Conservation (phyloP, 1,284 basidiomycete species). For the Amylostereum chailletii region DNA sequence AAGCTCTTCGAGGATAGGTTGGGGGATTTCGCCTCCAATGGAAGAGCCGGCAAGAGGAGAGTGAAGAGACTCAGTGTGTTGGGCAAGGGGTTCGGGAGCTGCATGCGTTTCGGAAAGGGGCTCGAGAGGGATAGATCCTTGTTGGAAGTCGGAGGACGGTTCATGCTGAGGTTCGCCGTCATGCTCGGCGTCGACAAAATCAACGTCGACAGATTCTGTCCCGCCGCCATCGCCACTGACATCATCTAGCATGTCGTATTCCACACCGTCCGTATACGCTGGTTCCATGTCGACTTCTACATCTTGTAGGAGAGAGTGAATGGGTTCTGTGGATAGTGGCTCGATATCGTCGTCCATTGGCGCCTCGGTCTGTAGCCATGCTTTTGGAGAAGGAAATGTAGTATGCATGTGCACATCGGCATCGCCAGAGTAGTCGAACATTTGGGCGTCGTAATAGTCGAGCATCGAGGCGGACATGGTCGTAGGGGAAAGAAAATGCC, state of each 20-base stretch:
- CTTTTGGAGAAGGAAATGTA: conserved; percentile 31
- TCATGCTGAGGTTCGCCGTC: conserved; percentile 30
- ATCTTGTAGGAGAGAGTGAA: conserved; percentile 20
- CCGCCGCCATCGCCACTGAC: conserved; percentile 3
- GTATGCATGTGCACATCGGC: conserved; percentile 56
- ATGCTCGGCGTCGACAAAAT: conserved; percentile 47
- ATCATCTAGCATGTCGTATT: conserved; percentile 69
- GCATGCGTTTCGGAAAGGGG: too few relatives aligned
- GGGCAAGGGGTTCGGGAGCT: too few relatives aligned
- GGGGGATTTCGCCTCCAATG: too few relatives aligned
- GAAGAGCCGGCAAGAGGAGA: too few relatives aligned
- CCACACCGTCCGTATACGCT: conserved; percentile 40
- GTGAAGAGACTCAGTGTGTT: too few relatives aligned
- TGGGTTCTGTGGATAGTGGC: conserved; percentile 8
- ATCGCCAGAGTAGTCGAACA: conserved; percentile 59
- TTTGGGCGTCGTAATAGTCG: conserved; percentile 56
- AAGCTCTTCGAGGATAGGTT: too few relatives aligned
- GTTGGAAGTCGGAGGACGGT: too few relatives aligned
- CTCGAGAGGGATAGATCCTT: too few relatives aligned
- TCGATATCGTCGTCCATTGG: conserved; percentile 54
- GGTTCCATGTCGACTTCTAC: conserved; percentile 70
- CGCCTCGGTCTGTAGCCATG: conserved; percentile 49
- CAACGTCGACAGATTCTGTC: conserved; percentile 16
- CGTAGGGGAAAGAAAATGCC: conserved; percentile 6
- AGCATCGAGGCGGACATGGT: conserved; percentile 26